Conservation (phyloP, 257 asterid species). For the Fraxinus excelsior region DNA sequence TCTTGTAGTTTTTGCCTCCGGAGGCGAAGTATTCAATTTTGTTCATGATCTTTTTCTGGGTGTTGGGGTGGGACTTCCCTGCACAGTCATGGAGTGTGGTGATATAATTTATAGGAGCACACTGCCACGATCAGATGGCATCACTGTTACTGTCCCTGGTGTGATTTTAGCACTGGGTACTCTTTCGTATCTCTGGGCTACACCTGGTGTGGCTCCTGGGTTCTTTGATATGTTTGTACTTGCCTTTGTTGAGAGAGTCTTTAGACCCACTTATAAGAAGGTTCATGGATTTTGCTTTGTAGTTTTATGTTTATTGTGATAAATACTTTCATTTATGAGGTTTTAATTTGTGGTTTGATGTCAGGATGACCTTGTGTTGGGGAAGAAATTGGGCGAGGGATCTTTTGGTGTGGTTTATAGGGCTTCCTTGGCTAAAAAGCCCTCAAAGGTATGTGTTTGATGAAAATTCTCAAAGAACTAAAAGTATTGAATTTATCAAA, state of each 20-base stretch:
- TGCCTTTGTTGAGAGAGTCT: conserved; percentile 76
- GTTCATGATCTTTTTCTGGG: conserved; percentile 74
- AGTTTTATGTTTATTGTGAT: conserved; percentile 13
- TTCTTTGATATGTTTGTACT: conserved; percentile 98
- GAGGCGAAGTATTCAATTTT: conserved; percentile 44
- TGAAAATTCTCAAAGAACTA: not conserved
- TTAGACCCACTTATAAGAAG: conserved; percentile 78
- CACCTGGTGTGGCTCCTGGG: conserved; percentile 99
- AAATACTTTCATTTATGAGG: conserved; percentile 12
- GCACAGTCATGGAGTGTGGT: conserved; percentile 97
- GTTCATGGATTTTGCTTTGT: conserved; percentile 29
- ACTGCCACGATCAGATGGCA: conserved; percentile 73
- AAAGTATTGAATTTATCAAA: not conserved
- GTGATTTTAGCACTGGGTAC: conserved; percentile 78
- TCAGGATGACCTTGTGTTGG: conserved; percentile 92
- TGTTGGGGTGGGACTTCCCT: conserved; percentile 97
- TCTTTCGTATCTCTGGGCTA: conserved; percentile 93
- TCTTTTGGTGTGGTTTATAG: conserved; percentile 83
- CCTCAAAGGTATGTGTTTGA: conserved; percentile 53
- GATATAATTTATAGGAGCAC: conserved; percentile 94
- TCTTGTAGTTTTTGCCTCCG: conserved; percentile 46
- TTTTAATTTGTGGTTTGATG: conserved; percentile 22
- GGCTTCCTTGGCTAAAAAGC: conserved; percentile 66
- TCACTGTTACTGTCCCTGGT: conserved; percentile 82
- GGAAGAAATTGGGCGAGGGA: conserved; percentile 96